These are phyloP conservation scores for Boletus sp. DNA, from an alignment of 768 basidiomycete species.

Conservation along the genomic window DNA sequence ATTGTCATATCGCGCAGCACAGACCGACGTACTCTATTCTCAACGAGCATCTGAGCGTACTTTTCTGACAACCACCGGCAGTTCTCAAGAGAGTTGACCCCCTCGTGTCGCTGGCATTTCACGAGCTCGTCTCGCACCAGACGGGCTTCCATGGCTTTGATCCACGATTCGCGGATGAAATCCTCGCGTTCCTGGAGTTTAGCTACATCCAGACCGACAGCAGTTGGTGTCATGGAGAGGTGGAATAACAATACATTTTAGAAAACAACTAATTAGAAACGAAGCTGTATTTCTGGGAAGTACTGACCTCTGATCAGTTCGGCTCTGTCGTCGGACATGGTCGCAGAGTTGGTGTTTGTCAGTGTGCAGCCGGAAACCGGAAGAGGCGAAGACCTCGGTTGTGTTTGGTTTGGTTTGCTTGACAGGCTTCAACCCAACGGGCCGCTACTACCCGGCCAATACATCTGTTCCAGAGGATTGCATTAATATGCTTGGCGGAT, in stretches of 20 bases:
- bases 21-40: conserved; percentile 64
- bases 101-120: conserved; percentile 88
- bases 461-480: no score
- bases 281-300: background rate
- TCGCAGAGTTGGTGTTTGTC: conserved; percentile 3
- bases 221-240: background rate
- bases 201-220: conserved; percentile 36
- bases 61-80: conserved; percentile 85
- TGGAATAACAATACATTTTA: background rate
- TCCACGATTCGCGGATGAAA: conserved; percentile 88
- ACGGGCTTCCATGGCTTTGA: conserved; percentile 89
- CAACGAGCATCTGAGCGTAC: conserved; percentile 74
- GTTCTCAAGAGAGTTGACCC: conserved; percentile 87
- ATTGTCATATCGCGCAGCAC: background rate
- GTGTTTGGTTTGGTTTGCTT: conserved; percentile 13
- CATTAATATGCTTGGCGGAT: no score
- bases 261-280: background rate
- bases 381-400: background rate
- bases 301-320: conserved; percentile 34
- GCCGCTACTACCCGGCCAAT: no score
- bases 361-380: background rate
- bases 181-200: conserved; percentile 69
- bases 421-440: background rate
- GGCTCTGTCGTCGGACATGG: conserved; percentile 35
- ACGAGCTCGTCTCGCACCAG: conserved; percentile 85